Evolutionary conservation across 2,329 filamentous ascomycete genomes (phyloP), one percentile per base, ranked within the genome.

Genomic region (Phaeomoniella chlamydospora): DNA sequence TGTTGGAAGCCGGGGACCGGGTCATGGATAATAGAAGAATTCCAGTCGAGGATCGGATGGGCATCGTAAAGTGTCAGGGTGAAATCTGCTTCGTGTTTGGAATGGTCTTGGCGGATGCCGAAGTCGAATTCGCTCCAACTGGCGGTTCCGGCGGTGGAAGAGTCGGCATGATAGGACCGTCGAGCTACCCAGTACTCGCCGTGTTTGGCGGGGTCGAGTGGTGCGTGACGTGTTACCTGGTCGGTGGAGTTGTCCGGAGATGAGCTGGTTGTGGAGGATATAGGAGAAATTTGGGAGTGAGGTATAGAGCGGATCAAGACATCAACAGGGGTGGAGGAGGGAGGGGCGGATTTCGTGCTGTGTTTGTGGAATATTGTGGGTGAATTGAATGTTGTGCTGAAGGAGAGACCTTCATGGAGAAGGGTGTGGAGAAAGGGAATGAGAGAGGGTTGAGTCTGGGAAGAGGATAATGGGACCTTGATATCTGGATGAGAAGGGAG

Each of bases 131-230:
- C 59, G 2, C 44, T 36, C 47, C 53, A 61, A 4, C 49, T 50
- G 4, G 57, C 59, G 5, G 53, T 55, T 2, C 59, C 58, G 0
- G 48, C 37, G 2, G 42, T 39, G 16, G 56, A 41, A 3, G 42
- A 30, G 30, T 42, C 41, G 22, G 45, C 39, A 38, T 62, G 59
- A 15, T 56, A 42, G 29, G 56, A 61, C 31, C 50, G 50, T n/a
- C 59, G 54, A 34, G 55, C 59, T 17, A 55, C 51, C 59, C 59
- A 63, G 45, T 55, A 52, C 32, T 61, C 57, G 12, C 44, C 41
- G 12, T 40, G 31, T 18, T 37, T 34, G 12, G 17, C 16, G 5
- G 40, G 40, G 3, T 39, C 37, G 1, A 36, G 18, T 29, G 34
- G 19, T 2, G 34, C 14, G 6, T 9, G 10, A 15, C 31, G n/a